These are phyloP conservation scores for Hyparrhenia diplandra DNA, from an alignment of 176 grass and related monocot species.

Conservation along the genomic window DNA sequence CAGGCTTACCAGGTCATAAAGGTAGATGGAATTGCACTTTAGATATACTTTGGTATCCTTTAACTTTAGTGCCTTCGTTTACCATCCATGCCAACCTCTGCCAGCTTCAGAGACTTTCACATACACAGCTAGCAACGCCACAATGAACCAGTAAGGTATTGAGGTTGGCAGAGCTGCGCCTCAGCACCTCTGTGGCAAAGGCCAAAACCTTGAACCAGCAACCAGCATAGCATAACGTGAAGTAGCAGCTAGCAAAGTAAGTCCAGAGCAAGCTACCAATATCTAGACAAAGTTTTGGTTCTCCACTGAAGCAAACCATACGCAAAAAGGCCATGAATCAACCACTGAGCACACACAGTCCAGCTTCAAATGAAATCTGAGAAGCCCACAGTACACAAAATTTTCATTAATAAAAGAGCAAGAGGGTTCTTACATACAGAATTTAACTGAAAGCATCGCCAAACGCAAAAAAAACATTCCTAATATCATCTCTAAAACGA, in stretches of 20 bases:
- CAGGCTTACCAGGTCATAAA: slow-evolving; percentile 84
- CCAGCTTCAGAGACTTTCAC: slow-evolving; percentile 62
- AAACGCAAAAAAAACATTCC: no score
- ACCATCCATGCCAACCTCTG: slow-evolving; percentile 53
- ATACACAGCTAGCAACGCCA: slow-evolving; percentile 59
- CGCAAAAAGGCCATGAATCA: slow-evolving; percentile 80
- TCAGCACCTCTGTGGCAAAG: slow-evolving; percentile 51
- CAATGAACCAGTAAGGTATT: slow-evolving; percentile 80
- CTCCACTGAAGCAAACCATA: slow-evolving; percentile 87
- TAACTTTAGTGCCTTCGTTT: slow-evolving; percentile 29
- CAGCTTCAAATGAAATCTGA: slow-evolving; percentile 73
- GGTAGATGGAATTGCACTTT: slow-evolving; percentile 77
- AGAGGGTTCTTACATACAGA: no score
- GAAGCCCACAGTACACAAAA: no score
- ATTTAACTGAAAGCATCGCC: no score
- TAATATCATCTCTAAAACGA: no score
- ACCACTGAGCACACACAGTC: slow-evolving; percentile 52
- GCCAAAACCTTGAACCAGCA: slow-evolving; percentile 48
- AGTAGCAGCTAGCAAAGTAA: slow-evolving; percentile 62
- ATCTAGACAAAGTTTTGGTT: slow-evolving; percentile 66
- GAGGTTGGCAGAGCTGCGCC: slow-evolving; percentile 73
- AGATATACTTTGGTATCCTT: slow-evolving; percentile 61
- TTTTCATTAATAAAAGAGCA: no score
- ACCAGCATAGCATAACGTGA: slow-evolving; percentile 63
- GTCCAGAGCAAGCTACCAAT: slow-evolving; percentile 62